Evolutionary conservation across 2,329 filamentous ascomycete genomes (phyloP).

Genomic region (Fusarium pseudocircinatum): DNA sequence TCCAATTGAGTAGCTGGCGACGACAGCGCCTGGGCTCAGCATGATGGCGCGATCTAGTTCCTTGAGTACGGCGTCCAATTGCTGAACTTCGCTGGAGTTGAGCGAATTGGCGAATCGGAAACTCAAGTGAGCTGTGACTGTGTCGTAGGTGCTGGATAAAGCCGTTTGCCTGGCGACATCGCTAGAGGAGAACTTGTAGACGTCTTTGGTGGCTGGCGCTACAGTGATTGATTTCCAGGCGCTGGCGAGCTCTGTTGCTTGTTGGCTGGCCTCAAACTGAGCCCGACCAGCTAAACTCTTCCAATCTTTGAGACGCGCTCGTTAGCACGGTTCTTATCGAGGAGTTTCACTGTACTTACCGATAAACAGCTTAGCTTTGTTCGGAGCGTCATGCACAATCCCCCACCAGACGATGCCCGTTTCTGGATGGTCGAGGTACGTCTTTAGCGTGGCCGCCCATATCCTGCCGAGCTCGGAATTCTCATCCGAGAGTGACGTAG

Average conservation of each 20-base stretch:
- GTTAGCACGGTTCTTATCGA: neutral
- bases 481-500: neutral
- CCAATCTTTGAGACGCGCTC: neutral
- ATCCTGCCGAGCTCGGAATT: neutral
- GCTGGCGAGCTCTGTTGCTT: neutral
- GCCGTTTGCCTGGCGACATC: neutral
- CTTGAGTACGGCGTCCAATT: neutral
- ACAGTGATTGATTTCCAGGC: neutral
- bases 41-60: neutral
- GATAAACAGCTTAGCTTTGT: constrained; percentile 7
- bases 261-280: neutral
- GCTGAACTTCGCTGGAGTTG: neutral
- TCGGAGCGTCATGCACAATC: neutral
- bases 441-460: constrained; percentile 13
- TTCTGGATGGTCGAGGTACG: constrained; percentile 10
- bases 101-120: neutral
- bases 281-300: neutral
- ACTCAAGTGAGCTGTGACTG: neutral
- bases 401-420: constrained; percentile 20
- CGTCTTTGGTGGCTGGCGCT: neutral
- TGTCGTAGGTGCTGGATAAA: neutral
- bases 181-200: neutral
- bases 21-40: neutral
- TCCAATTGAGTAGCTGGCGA: neutral
- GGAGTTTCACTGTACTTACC: neutral